A percentile compares a stretch with the other conserved stretches of the same genome.
phyloP scores from a whole-genome alignment of 108 stramenopile genomes.

The Cylindrotheca fusiformis region DNA sequence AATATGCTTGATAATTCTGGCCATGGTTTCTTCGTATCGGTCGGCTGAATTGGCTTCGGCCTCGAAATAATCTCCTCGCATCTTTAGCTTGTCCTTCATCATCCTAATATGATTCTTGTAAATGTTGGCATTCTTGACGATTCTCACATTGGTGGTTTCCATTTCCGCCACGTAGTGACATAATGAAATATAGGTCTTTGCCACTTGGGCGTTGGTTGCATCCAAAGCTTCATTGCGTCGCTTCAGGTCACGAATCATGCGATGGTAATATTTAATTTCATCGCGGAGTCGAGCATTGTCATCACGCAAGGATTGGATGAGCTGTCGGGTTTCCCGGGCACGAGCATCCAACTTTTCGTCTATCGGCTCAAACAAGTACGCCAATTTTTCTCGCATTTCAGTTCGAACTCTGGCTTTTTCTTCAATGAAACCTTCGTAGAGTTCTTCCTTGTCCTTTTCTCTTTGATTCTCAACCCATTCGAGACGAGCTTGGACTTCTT shows the following conservation, averaged over 20 bases:
- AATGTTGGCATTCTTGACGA: background rate
- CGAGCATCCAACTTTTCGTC: constrained; percentile 5
- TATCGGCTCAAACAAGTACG: background rate
- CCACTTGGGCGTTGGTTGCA: background rate
- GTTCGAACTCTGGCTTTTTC: constrained; percentile 3
- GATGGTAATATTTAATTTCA: constrained; percentile 4
- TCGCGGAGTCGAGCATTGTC: constrained; percentile 23
- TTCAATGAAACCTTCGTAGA: background rate
- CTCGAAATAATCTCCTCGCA: constrained; percentile 1
- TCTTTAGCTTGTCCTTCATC: constrained; percentile 9
- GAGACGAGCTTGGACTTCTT: constrained; percentile 2
- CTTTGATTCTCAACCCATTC: constrained; percentile 13
- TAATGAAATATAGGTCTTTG: background rate
- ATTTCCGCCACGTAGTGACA: constrained; percentile 7
- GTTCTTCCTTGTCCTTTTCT: constrained; percentile 12
- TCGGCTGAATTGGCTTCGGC: constrained; percentile 4
- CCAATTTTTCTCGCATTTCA: constrained; percentile 7
- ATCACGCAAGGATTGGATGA: constrained; percentile 10
- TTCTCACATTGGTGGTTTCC: constrained; percentile 1
- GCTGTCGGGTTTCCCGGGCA: constrained; percentile 13
- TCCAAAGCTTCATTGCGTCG: constrained; percentile 9
- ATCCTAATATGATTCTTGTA: constrained; percentile 2
- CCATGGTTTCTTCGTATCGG: constrained; percentile 11
- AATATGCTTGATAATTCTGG: constrained; percentile 11
- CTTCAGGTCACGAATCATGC: constrained; percentile 1